Evolutionary conservation across 2,329 filamentous ascomycete species (phyloP).

Genomic region (Knoxdaviesia proteae): DNA sequence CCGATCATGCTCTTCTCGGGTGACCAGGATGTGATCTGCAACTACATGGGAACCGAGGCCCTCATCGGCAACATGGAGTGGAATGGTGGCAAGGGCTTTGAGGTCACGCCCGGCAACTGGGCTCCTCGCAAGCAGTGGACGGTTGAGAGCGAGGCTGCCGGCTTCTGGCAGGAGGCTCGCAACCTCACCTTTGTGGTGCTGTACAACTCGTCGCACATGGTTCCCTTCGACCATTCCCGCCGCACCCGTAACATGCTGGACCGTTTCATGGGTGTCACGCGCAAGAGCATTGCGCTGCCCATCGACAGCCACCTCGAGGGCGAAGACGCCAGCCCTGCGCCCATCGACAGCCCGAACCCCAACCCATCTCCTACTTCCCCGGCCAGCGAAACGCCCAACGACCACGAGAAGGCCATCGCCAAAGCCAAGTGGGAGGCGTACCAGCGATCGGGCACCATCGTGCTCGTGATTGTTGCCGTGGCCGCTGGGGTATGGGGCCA

Average conservation of each 20-base stretch:
- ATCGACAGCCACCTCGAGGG: conserved; percentile 68
- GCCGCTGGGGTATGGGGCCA: conserved; percentile 57
- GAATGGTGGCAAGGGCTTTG: conserved; percentile 83
- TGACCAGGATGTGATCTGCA: conserved; percentile 88
- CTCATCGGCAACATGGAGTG: conserved; percentile 79
- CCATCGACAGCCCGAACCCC: conserved; percentile 35
- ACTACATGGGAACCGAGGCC: conserved; percentile 82
- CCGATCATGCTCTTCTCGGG: conserved; percentile 80
- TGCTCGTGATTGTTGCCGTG: conserved; percentile 61
- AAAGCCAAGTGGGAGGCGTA: conserved; percentile 80
- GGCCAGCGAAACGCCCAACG: conserved; percentile 31
- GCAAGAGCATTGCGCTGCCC: conserved; percentile 61
- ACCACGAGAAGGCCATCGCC: conserved; percentile 52
- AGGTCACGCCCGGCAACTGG: conserved; percentile 67
- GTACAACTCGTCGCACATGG: conserved; percentile 95
- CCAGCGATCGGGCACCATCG: conserved; percentile 67
- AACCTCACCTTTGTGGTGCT: conserved; percentile 93
- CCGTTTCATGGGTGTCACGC: conserved; percentile 85
- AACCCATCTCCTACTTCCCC: conserved; percentile 24
- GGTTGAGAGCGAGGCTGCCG: conserved; percentile 72
- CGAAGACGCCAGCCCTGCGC: conserved; percentile 59
- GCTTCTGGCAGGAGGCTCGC: conserved; percentile 83
- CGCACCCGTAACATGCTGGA: conserved; percentile 91
- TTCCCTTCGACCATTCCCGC: conserved; percentile 79
- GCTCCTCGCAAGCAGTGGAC: conserved; percentile 87